Evolutionary conservation across 1,284 basidiomycete genomes (phyloP).

Genomic region (Fomes fomentarius): DNA sequence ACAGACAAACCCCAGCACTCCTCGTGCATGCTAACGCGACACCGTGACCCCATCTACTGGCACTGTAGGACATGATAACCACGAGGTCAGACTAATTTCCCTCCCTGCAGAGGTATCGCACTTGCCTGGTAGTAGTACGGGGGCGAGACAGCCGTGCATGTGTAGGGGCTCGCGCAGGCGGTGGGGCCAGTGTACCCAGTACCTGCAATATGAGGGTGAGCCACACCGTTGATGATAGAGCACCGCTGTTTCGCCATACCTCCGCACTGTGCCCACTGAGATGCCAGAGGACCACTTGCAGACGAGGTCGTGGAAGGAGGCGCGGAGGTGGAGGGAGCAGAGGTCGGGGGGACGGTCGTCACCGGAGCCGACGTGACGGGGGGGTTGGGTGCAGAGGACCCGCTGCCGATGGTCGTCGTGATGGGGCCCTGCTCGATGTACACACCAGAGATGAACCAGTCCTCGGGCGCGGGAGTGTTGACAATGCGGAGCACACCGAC

Average conservation of each 20-base stretch:
- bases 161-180: constrained; percentile 43
- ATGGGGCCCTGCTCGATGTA: constrained; percentile 62
- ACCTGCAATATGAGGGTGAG: constrained; percentile 28
- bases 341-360: constrained; percentile 19
- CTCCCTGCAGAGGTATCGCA: too few species aligned
- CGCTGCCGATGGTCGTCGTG: constrained; percentile 52
- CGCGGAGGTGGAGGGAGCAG: constrained; percentile 18
- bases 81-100: too few species aligned
- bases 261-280: constrained; percentile 58
- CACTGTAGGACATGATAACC: too few species aligned
- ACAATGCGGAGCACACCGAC: constrained; percentile 62
- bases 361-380: constrained; percentile 28
- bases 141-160: constrained; percentile 50
- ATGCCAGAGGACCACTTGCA: constrained; percentile 44
- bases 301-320: constrained; percentile 35
- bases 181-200: constrained; percentile 54
- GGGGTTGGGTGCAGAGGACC: constrained; percentile 28
- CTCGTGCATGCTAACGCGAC: too few species aligned
- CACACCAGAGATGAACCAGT: constrained; percentile 64
- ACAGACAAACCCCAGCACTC: too few species aligned
- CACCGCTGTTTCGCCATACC: constrained; percentile 32
- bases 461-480: constrained; percentile 49
- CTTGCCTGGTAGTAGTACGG: constrained; percentile 58
- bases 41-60: too few species aligned
- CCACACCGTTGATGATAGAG: background rate